Base-by-base conservation (phyloP, 345 rosid species). In the Eucalyptus virginea region DNA sequence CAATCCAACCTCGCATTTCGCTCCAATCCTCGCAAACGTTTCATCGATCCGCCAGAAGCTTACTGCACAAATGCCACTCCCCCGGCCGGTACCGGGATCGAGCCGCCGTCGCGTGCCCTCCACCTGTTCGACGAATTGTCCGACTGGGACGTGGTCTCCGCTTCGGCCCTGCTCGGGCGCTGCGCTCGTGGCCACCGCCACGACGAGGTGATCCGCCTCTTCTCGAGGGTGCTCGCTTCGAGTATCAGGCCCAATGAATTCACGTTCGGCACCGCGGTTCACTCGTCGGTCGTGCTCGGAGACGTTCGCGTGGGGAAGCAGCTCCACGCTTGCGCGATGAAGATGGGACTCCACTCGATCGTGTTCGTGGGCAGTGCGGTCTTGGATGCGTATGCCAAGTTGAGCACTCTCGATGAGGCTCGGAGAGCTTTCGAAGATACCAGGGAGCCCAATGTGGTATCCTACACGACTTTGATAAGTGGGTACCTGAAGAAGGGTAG, bases 291-390 rank as follows among this genome's bases (percentile, higher is more conserved):
- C 21, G 91, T 88, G 54, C 83, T 93, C 1, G 87, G 89, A 81
- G 95, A 96, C 91, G 87, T 96, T 85, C 30, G 86, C 58, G 81
- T 92, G 51, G 94, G 97, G 8, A 94, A 90, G 91, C 97, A 96
- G 91, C 92, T 96, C 69, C 99, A 97, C 90, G 92, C 91, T 37
- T 93, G 56, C 90, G 94, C 98, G 6, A 87, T 92, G 88, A 95
- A 93, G 92, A 90, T 93, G 90, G 98, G 98, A 28, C 94, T 94
- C 28, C 87, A 90, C n/a, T 93, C 95, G 5, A 94, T 92, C 87
- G 97, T 97, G 30, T 97, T 93, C 88, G 98, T 96, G 32, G 98
- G 96, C 42, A 95, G 96, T 89, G 94, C 95, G 44, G 89, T 94
- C 90, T 89, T 96, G 54, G 94, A 96, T 92, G 90, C 89, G 86